Conservation (phyloP, 805 yeast species). For the Yarrowia keelungensis region DNA sequence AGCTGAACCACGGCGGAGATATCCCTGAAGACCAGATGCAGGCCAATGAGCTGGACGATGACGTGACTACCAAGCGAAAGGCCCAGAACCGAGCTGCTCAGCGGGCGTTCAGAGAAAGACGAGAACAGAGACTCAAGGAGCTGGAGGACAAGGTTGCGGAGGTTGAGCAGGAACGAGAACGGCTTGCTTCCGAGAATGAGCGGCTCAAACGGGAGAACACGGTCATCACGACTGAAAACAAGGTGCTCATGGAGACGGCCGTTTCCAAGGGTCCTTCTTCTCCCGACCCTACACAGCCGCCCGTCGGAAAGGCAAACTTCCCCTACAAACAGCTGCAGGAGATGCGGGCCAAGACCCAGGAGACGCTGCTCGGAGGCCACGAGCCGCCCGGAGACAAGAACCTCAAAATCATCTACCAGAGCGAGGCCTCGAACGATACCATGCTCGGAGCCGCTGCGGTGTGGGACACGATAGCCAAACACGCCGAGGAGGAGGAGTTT, state of each 20-base stretch:
- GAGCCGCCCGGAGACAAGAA: conserved; percentile 41
- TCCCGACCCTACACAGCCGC: conserved; percentile 25
- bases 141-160: conserved; percentile 63
- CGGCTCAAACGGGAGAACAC: conserved; percentile 61
- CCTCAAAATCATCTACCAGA: conserved; percentile 42
- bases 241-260: conserved; percentile 55
- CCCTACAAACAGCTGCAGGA: conserved; percentile 35
- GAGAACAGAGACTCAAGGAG: conserved; percentile 73
- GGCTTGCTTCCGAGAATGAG: conserved; percentile 58
- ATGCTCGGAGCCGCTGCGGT: conserved; percentile 77
- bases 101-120: conserved; percentile 83
- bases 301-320: conserved; percentile 38
- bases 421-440: conserved; percentile 52
- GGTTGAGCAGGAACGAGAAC: conserved; percentile 63
- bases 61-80: conserved; percentile 58
- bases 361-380: conserved; percentile 39
- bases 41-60: conserved; percentile 39
- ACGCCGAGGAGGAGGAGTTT: conserved; percentile 46
- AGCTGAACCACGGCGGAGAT: not conserved
- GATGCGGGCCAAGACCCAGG: conserved; percentile 16
- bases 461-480: conserved; percentile 76
- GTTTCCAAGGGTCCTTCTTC: conserved; percentile 14
- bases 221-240: conserved; percentile 67
- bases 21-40: conserved; percentile 15
- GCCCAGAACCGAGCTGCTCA: conserved; percentile 89